These are phyloP conservation scores for Mucor saturninus DNA, from an alignment of 371 early-diverging fungal species.

Conservation along the genomic window DNA sequence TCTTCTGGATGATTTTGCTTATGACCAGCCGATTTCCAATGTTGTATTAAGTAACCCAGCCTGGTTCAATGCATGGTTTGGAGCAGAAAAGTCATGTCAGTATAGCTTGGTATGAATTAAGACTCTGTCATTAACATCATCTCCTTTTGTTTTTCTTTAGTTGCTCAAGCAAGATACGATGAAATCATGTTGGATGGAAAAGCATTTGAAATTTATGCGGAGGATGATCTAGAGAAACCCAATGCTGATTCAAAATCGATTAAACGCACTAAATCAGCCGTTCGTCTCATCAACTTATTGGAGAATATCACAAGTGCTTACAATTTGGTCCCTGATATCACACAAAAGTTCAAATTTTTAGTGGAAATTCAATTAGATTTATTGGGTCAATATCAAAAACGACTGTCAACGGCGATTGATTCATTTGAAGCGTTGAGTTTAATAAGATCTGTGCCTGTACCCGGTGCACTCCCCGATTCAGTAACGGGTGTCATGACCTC, in stretches of 20 bases:
- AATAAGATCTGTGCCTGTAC: conserved; percentile 54
- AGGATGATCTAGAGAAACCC: conserved; percentile 44
- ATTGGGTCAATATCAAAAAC: conserved; percentile 52
- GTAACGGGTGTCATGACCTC: conserved; percentile 52
- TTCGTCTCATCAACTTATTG: conserved; percentile 58
- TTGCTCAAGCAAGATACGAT: conserved; percentile 62
- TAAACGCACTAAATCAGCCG: conserved; percentile 58
- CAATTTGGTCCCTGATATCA: conserved; percentile 35
- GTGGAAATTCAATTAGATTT: conserved; percentile 57
- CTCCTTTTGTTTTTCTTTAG: not conserved
- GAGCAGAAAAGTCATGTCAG: conserved; percentile 66
- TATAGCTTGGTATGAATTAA: conserved; percentile 32
- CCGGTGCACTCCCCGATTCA: conserved; percentile 58
- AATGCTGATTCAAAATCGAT: conserved; percentile 1
- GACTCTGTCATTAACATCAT: too few species aligned
- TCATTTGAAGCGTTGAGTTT: conserved; percentile 56
- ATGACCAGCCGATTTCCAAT: conserved; percentile 50
- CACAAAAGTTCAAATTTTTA: conserved; percentile 55
- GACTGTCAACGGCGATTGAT: conserved; percentile 54
- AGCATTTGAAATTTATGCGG: conserved; percentile 65
- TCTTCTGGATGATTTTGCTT: conserved; percentile 70
- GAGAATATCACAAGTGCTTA: conserved; percentile 66
- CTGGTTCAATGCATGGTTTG: conserved; percentile 76
- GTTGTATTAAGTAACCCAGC: conserved; percentile 59
- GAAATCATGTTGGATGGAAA: conserved; percentile 63